phyloP scores from a whole-genome alignment of 2,329 filamentous ascomycete species.

The Ophiostoma angusticollis region DNA sequence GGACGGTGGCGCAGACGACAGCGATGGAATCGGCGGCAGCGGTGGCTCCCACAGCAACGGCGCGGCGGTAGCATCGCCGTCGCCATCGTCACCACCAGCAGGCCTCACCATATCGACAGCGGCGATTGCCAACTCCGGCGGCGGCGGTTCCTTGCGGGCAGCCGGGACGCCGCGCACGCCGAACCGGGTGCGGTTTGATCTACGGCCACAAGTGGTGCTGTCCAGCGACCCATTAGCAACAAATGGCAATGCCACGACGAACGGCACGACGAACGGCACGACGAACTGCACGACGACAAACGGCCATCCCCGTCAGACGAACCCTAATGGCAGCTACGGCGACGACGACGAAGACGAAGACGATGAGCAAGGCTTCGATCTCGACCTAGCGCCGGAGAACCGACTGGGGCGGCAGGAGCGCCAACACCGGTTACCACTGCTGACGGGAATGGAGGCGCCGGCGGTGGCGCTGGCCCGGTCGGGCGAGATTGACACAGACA shows the following conservation, averaged over 20 bases:
- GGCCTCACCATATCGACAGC: neutral
- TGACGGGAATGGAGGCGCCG: conserved; percentile 75
- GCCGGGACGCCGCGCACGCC: conserved; percentile 46
- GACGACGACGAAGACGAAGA: conserved; percentile 13
- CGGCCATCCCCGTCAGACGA: neutral
- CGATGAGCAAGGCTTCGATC: conserved; percentile 20
- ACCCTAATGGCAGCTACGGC: neutral
- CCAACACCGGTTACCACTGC: conserved; percentile 53
- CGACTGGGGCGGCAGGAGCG: conserved; percentile 25
- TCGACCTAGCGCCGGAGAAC: conserved; percentile 20
- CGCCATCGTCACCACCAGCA: no score
- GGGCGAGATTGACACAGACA: conserved; percentile 15
- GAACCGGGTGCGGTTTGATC: conserved; percentile 64
- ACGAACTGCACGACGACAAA: no score
- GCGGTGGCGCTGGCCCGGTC: conserved; percentile 53
- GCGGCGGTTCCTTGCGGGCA: no score
- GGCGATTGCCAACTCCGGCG: conserved; percentile 5
- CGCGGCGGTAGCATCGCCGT: conserved; percentile 4
- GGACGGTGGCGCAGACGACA: neutral
- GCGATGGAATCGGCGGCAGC: neutral
- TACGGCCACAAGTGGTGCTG: conserved; percentile 35
- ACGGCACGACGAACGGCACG: no score
- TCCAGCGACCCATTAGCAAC: conserved; percentile 1
- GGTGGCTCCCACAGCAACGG: conserved; percentile 5
- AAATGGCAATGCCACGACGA: neutral